Percentiles rank a stretch among this genome's conserved stretches.
Conservation (phyloP, 2,329 filamentous ascomycete species). For the Ceratocystis papillata region DNA sequence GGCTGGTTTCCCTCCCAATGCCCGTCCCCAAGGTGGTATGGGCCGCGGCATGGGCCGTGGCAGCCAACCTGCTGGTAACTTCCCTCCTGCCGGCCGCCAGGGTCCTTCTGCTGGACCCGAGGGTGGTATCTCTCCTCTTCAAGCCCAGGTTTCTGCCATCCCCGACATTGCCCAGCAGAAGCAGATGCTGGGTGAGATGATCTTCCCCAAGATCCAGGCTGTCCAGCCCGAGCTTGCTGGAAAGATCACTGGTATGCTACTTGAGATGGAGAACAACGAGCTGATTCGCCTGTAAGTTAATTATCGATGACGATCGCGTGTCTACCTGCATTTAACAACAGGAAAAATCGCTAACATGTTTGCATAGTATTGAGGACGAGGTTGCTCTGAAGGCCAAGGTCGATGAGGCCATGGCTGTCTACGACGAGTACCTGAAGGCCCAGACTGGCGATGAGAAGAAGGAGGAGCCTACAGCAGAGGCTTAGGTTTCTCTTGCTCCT, state of each 20-base stretch:
- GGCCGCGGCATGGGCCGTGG: conserved; percentile 39
- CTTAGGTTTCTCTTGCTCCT: conserved; percentile 29
- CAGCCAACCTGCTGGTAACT: conserved; percentile 34
- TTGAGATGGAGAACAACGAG: conserved; percentile 98
- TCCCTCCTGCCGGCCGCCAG: conserved; percentile 41
- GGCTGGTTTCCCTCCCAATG: conserved; percentile 48
- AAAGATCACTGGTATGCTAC: conserved; percentile 99
- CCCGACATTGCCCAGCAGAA: conserved; percentile 72
- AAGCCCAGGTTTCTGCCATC: conserved; percentile 50
- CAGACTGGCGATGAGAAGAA: conserved; percentile 48
- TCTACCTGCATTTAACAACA: conserved; percentile 22
- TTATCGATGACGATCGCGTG: background rate
- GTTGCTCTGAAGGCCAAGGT: conserved; percentile 86
- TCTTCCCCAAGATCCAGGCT: conserved; percentile 96
- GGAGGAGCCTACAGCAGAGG: conserved; percentile 37
- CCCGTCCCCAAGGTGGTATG: conserved; percentile 42
- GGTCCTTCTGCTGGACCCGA: conserved; percentile 16
- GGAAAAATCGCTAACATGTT: conserved; percentile 24
- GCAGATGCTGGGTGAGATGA: conserved; percentile 93
- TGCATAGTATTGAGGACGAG: conserved; percentile 77
- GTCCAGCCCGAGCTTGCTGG: conserved; percentile 92
- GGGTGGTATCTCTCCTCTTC: conserved; percentile 30
- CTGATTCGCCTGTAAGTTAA: conserved; percentile 82
- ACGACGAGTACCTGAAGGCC: conserved; percentile 96
- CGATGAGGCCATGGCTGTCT: conserved; percentile 90